Evolutionary conservation across 1,284 basidiomycete genomes (phyloP).

Genomic region (Athelia psychrophila): DNA sequence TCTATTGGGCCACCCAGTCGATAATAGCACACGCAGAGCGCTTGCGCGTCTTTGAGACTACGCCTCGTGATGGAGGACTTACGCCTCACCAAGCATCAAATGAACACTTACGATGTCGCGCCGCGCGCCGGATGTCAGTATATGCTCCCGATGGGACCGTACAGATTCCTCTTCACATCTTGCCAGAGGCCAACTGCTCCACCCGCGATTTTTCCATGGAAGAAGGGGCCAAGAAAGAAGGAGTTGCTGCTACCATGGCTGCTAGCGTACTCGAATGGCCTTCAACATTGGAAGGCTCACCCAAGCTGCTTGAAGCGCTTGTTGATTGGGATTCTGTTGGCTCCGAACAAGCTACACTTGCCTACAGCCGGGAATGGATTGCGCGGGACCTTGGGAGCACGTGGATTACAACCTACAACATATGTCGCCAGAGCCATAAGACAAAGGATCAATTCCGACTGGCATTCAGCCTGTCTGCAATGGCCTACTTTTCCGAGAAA

Average conservation of each 20-base stretch:
- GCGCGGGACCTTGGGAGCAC: constrained; percentile 9
- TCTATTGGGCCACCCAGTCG: constrained; percentile 8
- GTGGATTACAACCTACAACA: constrained; percentile 30
- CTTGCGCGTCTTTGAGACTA: constrained; percentile 12
- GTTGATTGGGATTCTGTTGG: background rate
- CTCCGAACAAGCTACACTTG: background rate
- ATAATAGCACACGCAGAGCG: constrained; percentile 18
- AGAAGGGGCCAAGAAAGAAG: background rate
- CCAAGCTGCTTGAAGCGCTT: background rate
- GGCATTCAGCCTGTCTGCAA: constrained; percentile 27
- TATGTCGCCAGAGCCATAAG: constrained; percentile 15
- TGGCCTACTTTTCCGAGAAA: constrained; percentile 25
- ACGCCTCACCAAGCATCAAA: background rate
- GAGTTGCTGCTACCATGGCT: background rate
- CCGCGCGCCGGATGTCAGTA: background rate
- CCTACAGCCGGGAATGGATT: background rate
- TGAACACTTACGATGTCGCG: background rate
- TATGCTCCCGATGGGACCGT: background rate
- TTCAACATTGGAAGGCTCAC: background rate
- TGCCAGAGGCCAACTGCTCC: background rate
- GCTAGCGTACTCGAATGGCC: background rate
- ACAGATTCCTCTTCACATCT: background rate
- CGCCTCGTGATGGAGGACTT: background rate
- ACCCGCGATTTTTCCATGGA: background rate
- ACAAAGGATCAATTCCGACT: constrained; percentile 19